Percentiles rank a stretch among this genome's conserved stretches.
Conservation (phyloP, 805 yeast genomes). For the Candida coquimbonensis region DNA sequence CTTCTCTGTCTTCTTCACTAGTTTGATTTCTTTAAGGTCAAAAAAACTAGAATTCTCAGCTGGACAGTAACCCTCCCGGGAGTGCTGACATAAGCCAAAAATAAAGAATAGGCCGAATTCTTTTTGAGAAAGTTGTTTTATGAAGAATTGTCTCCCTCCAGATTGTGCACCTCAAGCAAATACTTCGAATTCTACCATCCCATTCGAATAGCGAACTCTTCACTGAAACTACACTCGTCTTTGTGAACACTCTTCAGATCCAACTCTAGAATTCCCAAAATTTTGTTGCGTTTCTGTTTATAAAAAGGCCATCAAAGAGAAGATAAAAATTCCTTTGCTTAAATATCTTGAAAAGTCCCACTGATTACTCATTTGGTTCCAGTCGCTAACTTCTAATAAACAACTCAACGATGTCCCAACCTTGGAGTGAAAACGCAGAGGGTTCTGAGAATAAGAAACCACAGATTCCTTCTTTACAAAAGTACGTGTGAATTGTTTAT, state of each 20-base stretch:
- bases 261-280: too few relatives aligned
- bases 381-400: not conserved
- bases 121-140: not conserved
- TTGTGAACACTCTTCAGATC: too few relatives aligned
- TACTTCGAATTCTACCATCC: too few relatives aligned
- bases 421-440: conserved; percentile 22
- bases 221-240: too few relatives aligned
- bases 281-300: too few relatives aligned
- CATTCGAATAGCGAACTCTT: too few relatives aligned
- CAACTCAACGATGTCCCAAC: conserved; percentile 15
- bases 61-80: too few relatives aligned
- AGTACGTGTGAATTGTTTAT: conserved; percentile 15
- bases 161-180: too few relatives aligned
- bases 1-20: not conserved
- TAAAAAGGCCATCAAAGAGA: not conserved
- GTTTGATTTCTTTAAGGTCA: not conserved
- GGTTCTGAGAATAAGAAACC: conserved; percentile 20
- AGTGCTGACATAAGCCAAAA: too few relatives aligned
- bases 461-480: conserved; percentile 22
- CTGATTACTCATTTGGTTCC: not conserved
- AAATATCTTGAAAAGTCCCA: not conserved
- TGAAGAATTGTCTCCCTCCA: not conserved
- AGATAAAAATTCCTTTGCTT: not conserved
- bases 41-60: not conserved
- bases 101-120: too few relatives aligned